These are phyloP conservation scores for Aureobasidium sp. DNA, from an alignment of 2,329 filamentous ascomycete genomes.

Conservation along the genomic window DNA sequence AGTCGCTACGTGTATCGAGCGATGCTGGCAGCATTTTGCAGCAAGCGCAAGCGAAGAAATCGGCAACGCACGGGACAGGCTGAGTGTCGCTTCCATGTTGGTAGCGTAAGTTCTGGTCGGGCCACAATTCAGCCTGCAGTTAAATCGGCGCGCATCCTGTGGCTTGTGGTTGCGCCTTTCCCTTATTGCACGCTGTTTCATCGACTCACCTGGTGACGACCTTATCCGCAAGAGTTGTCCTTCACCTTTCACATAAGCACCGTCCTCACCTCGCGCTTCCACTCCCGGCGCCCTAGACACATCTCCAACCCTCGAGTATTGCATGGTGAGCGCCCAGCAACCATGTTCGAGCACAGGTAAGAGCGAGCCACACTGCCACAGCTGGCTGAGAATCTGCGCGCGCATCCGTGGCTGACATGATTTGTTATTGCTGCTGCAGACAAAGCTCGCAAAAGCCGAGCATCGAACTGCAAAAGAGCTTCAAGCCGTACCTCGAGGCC, in stretches of 20 bases:
- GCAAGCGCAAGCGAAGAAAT: slow-evolving; percentile 12
- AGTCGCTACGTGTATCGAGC: background rate
- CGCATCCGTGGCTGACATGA: slow-evolving; percentile 10
- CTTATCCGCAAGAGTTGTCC: slow-evolving; percentile 1
- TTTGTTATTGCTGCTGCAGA: slow-evolving; percentile 34
- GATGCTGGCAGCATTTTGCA: background rate
- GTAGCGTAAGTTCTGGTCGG: slow-evolving; percentile 10
- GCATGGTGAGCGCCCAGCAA: slow-evolving; percentile 5
- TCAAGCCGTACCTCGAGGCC: slow-evolving; percentile 75
- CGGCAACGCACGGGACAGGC: slow-evolving; percentile 7
- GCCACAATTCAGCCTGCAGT: slow-evolving; percentile 8
- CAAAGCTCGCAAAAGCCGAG: slow-evolving; percentile 77
- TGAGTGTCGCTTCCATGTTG: slow-evolving; percentile 9
- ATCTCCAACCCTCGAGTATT: background rate
- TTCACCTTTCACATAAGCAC: slow-evolving; percentile 1
- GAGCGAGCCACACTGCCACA: slow-evolving; percentile 12
- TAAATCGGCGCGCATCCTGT: slow-evolving; percentile 12
- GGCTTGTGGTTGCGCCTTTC: slow-evolving; percentile 13
- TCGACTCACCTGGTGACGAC: slow-evolving; percentile 10
- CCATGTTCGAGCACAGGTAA: slow-evolving; percentile 13
- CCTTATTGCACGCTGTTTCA: slow-evolving; percentile 14
- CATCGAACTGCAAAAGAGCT: slow-evolving; percentile 74
- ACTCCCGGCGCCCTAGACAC: background rate
- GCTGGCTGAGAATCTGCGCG: background rate
- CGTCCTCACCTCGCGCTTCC: slow-evolving; percentile 4